Evolutionary conservation across 257 asterid species (phyloP).

Genomic region (Solanum boliviense): DNA sequence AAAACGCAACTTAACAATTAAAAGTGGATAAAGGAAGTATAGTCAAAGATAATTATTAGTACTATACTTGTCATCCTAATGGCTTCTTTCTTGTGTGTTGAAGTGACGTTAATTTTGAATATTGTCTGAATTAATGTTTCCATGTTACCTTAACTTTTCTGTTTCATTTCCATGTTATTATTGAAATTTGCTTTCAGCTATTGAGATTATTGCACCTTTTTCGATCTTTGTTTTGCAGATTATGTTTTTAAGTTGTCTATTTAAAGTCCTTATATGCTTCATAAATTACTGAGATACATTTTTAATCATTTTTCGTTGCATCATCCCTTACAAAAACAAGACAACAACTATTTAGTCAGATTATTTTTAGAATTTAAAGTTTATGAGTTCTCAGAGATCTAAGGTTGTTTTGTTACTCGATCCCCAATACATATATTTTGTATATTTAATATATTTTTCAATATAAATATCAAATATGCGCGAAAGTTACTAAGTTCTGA

Average conservation of each 20-base stretch:
- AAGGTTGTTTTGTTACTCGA: background rate
- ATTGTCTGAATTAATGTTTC: background rate
- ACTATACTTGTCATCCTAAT: background rate
- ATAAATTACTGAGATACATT: too few relatives aligned
- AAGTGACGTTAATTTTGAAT: background rate
- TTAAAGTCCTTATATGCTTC: background rate
- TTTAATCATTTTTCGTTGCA: background rate
- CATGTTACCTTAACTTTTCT: background rate
- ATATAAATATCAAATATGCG: background rate
- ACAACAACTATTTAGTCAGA: accelerated
- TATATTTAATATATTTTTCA: background rate
- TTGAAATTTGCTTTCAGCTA: background rate
- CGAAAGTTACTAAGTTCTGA: background rate
- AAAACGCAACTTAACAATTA: accelerated
- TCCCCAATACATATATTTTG: accelerated
- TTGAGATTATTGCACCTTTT: too few relatives aligned
- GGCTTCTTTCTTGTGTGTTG: background rate
- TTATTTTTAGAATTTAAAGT: accelerated
- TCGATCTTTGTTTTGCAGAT: background rate
- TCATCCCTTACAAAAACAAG: background rate
- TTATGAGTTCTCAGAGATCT: accelerated
- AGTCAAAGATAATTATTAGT: background rate
- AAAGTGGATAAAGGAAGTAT: accelerated
- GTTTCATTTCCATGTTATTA: background rate
- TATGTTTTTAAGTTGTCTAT: background rate